Conservation (phyloP, 2,329 filamentous ascomycete genomes). For the Taxawa tesnikishii region DNA sequence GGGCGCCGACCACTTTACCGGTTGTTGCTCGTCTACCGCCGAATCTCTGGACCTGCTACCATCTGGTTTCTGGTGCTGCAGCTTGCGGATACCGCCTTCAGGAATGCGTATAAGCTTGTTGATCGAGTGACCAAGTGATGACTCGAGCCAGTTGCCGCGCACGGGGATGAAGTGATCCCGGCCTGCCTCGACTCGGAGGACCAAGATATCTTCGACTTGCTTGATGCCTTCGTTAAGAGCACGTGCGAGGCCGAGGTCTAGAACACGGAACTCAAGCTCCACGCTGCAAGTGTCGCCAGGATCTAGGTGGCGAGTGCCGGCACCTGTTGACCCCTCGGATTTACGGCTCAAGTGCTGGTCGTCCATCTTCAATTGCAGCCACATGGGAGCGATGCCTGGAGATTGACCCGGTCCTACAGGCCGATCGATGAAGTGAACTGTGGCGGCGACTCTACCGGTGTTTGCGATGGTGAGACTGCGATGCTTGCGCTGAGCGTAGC, state of each 20-base stretch:
- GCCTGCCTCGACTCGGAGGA: constrained; percentile 71
- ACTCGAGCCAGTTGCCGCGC: constrained; percentile 65
- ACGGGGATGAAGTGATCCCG: constrained; percentile 86
- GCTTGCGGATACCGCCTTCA: constrained; percentile 61
- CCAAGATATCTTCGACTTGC: constrained; percentile 71
- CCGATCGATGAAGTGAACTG: constrained; percentile 66
- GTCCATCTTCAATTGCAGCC: constrained; percentile 60
- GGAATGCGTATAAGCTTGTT: constrained; percentile 79
- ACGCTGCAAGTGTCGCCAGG: constrained; percentile 74
- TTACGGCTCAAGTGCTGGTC: constrained; percentile 5
- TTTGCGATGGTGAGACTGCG: constrained; percentile 78
- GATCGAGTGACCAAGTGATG: constrained; percentile 74
- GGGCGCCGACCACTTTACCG: constrained; percentile 66
- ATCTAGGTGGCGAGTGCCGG: constrained; percentile 49
- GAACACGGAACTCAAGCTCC: constrained; percentile 55
- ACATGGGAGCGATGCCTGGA: constrained; percentile 40
- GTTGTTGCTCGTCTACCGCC: constrained; percentile 12
- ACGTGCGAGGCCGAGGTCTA: constrained; percentile 50
- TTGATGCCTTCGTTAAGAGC: constrained; percentile 57
- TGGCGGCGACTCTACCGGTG: constrained; percentile 71
- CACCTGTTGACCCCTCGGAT: constrained; percentile 12
- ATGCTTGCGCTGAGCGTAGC: constrained; percentile 53
- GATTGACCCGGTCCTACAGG: constrained; percentile 37
- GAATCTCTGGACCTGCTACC: constrained; percentile 12
- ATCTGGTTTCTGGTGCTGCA: constrained; percentile 43